Base-by-base conservation (phyloP, 208 protist species). In the Lotmaria passim region DNA sequence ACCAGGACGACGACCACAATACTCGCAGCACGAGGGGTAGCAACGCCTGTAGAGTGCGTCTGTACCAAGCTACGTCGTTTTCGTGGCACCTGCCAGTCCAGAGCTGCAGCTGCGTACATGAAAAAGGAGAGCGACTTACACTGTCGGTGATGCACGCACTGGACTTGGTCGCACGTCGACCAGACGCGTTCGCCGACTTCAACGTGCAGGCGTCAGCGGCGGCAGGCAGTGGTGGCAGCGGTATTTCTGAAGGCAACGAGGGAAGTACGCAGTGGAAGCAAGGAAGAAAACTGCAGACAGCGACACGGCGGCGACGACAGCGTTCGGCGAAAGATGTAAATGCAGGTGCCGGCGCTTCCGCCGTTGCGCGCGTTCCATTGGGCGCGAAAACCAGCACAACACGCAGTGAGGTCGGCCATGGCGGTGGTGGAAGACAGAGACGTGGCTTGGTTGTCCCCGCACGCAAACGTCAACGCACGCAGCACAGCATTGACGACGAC, bases 61-160 rank as follows among this genome's bases (percentile, higher is more conserved):
- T 76, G 8, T 65, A 70, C 24, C 70, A 76, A 23, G 70, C 21
- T n/a, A 76, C 70, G 1, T 62, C 70, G 10, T 69, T 76, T 38
- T 60, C 70, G 7, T 76, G 70, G 62, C 34, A 30, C 21, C 1
- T 76, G n/a, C 46, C 43, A 21, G 41, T 7, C 26, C 26, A 33
- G 4, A 30, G 15, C 34, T 65, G 70, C 39, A 43, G n/a, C n/a
- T n/a, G n/a, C n/a, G n/a, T n/a, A n/a, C n/a, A n/a, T n/a, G n/a
- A n/a, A n/a, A n/a, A n/a, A n/a, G n/a, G n/a, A n/a, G n/a, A n/a
- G n/a, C n/a, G n/a, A n/a, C n/a, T n/a, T n/a, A 48, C 62, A 1
- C 38, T 57, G 11, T 36, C 64, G 8, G 21, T 76, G 39, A 70
- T 52, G 52, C 70, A 76, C 19, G 38, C 70, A 7, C 31, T 70